Conservation (phyloP, 2,329 filamentous ascomycete genomes). For the Cercospora nicotianae region DNA sequence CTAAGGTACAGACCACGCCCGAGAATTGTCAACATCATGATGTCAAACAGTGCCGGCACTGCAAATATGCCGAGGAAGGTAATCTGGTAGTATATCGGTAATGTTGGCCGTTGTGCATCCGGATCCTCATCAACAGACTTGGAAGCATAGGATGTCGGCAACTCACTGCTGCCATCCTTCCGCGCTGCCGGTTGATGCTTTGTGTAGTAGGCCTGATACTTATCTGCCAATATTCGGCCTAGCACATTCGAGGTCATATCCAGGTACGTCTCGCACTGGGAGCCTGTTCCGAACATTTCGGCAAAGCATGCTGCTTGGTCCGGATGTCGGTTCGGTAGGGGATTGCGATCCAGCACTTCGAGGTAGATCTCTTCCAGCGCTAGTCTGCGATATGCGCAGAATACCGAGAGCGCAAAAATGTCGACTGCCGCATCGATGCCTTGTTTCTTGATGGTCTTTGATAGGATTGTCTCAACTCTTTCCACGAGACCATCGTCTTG, state of each 20-base stretch:
- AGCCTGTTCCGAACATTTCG: conserved; percentile 63
- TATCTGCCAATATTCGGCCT: conserved; percentile 24
- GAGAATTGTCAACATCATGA: conserved; percentile 58
- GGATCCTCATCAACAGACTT: conserved; percentile 22
- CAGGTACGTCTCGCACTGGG: conserved; percentile 63
- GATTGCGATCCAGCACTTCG: conserved; percentile 49
- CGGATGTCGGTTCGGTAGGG: conserved; percentile 58
- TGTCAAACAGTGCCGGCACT: conserved; percentile 62
- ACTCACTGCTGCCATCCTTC: conserved; percentile 24
- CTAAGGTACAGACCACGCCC: conserved; percentile 63
- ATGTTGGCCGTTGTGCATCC: conserved; percentile 6
- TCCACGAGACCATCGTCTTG: conserved; percentile 16
- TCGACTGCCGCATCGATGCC: conserved; percentile 43
- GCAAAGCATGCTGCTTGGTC: conserved; percentile 65
- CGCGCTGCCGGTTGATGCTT: conserved; percentile 24
- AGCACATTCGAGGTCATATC: conserved; percentile 46
- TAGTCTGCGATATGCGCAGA: conserved; percentile 57
- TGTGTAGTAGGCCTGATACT: conserved; percentile 26
- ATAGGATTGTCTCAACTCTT: conserved; percentile 16
- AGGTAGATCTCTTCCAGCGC: conserved; percentile 64
- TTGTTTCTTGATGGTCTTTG: conserved; percentile 16
- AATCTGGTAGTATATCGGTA: conserved; percentile 8
- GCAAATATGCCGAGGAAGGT: conserved; percentile 50
- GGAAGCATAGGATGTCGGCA: conserved; percentile 28
- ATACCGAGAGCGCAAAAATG: conserved; percentile 58